Evolutionary conservation across 441 rosid species (phyloP), one percentile per base, ranked within the genome.

Genomic region (Gossypium schwendimanii): DNA sequence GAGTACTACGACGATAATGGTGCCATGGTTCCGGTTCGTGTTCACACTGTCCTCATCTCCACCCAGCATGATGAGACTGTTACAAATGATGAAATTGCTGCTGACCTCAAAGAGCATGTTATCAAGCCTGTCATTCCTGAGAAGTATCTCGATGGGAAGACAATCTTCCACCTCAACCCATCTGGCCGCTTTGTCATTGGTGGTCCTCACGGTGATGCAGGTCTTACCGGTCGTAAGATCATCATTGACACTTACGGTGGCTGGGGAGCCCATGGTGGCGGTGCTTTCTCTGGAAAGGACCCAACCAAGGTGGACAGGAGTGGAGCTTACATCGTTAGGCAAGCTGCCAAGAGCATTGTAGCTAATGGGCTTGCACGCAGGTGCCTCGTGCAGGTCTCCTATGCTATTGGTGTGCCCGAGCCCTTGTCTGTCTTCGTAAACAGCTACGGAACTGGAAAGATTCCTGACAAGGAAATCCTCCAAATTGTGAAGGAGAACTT

Each of bases 1-100:
- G 93, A 89, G 81, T 89, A 89, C 81, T 83, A 75, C 80, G 86
- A 87, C 20, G 93, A 89, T 10, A 79, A 83, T 3, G 93, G 93
- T 15, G 93, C 93, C 57, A 89, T 81, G 93, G 88, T 89, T 61
- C 91, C 93, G 1, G 82, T 87, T 55, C 87, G 93, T 12, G 93
- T 89, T 47, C 93, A 89, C 86, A 89, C 93, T 0, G 93, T 89
- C 63, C 85, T 89, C 24, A 89, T 89, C 79, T 89, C 93, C 74
- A 89, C 93, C 68, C 93, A 89, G 84, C 93, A 89, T 28, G 93
- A 89, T 11, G 93, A 89, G 85, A 87, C 93, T 4, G 93, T 89
- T 26, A 87, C 93, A 49, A 89, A 89, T 4, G 93, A 89, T 36
- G 91, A 86, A 74, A 89, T 87, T 69, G 93, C 93, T 1, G 87